Percentiles rank a stretch among this genome's conserved stretches.
Conservation (phyloP, 345 rosid genomes). For the Eucalyptus sp. region DNA sequence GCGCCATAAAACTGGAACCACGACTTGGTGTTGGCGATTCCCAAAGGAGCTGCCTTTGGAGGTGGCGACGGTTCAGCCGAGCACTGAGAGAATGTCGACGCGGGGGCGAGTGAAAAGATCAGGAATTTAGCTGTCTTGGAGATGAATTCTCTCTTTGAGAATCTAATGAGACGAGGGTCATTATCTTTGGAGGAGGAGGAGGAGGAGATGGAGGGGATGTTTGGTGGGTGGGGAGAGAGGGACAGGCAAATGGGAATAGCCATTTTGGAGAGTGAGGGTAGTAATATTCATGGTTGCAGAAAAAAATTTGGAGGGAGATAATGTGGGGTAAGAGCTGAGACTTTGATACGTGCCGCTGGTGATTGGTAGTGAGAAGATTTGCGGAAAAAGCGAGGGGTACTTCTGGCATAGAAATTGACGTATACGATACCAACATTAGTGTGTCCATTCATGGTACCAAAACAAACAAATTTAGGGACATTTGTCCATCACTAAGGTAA, state of each 20-base stretch:
- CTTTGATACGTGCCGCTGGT: neutral
- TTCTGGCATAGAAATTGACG: neutral
- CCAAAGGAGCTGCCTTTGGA: slow-evolving; percentile 28
- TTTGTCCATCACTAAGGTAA: neutral
- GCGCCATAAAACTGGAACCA: slow-evolving; percentile 86
- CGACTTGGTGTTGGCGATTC: slow-evolving; percentile 62
- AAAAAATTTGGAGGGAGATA: slow-evolving; percentile 14
- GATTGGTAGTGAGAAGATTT: neutral
- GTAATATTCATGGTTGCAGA: slow-evolving; percentile 11
- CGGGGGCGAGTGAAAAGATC: slow-evolving; percentile 13
- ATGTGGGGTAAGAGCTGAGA: slow-evolving; percentile 15
- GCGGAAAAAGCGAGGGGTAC: neutral
- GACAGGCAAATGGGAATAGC: slow-evolving; percentile 28
- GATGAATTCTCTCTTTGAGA: slow-evolving; percentile 43
- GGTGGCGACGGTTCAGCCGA: slow-evolving; percentile 44
- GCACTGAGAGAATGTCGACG: slow-evolving; percentile 28
- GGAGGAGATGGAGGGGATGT: slow-evolving; percentile 10
- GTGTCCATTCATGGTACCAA: neutral
- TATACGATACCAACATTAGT: neutral
- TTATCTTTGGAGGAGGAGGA: slow-evolving; percentile 1
- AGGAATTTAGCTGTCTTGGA: slow-evolving; percentile 31
- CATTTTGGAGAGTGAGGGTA: slow-evolving; percentile 26
- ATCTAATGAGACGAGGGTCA: neutral
- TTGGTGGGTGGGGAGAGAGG: slow-evolving; percentile 26
- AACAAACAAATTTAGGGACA: neutral